Evolutionary conservation across 1,139 yeast species (phyloP), one percentile per base, ranked within the genome.

Genomic region (Kurtzmaniella quercitrusa): DNA sequence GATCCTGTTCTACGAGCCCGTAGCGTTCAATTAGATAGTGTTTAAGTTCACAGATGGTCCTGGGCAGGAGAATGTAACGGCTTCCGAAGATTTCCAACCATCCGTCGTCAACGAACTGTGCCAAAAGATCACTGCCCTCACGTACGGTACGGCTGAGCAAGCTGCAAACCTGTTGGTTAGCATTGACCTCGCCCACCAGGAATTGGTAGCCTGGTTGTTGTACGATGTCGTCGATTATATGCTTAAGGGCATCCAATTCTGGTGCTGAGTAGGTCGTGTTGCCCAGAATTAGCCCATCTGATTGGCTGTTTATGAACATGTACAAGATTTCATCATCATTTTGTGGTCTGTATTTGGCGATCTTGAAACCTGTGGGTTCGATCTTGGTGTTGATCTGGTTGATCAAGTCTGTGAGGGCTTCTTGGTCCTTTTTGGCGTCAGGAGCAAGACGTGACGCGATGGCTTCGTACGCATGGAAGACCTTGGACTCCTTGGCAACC

Each of bases 241-340:
- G 59, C 50, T 79, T 79, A 36, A 82, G 65, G 6, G 74, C 59
- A 37, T 70, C 77, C 33, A 79, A 67, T 48, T 80, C 84, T 15
- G 65, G 62, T 9, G 74, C 66, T 1, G 79, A 55, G 50, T 70
- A 76, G 2, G 53, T 50, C 1, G 82, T 70, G 45, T 73, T 63
- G 16, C 62, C 54, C 47, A 70, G 74, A 39, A 76, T 65, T 1
- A 70, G 58, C 1, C 65, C 70, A 44, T 75, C 77, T 2, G 66
- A 55, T 15, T 57, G 48, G 2, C 68, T 64, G 53, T 80, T 81
- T 29, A 75, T 60, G 44, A 75, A 77, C 9, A 68, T 60, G 49
- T 65, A 74, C 37, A 52, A 53, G 29, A 66, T 41, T 11, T 59
- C 65, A 11, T 68, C 68, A 4, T 63, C 54, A 40, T 58, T 55